phyloP scores from a whole-genome alignment of 371 early-diverging fungal genomes.

The Rhizopus arrhizus region DNA sequence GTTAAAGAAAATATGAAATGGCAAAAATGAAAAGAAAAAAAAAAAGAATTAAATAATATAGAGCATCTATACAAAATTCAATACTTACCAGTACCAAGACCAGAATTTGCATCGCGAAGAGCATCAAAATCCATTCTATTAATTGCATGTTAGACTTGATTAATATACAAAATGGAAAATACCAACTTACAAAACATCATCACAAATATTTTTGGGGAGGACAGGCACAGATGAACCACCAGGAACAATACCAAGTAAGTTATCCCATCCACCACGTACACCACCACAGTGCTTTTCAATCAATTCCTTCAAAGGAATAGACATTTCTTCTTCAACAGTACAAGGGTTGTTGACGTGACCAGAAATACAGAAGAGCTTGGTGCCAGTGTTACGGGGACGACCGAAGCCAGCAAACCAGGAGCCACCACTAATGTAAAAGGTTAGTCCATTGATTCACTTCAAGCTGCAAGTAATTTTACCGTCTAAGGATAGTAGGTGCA shows the following conservation, averaged over 20 bases:
- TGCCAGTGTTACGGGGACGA: slow-evolving; percentile 91
- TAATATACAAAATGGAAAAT: background rate
- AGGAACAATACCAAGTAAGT: slow-evolving; percentile 94
- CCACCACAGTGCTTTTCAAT: slow-evolving; percentile 98
- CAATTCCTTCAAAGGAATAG: slow-evolving; percentile 91
- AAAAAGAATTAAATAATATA: background rate
- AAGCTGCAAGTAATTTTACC: slow-evolving; percentile 32
- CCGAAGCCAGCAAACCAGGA: slow-evolving; percentile 95
- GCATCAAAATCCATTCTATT: slow-evolving; percentile 96
- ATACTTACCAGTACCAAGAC: slow-evolving; percentile 84
- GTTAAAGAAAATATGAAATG: background rate
- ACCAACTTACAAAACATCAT: slow-evolving; percentile 72
- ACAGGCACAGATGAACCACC: slow-evolving; percentile 97
- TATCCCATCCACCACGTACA: slow-evolving; percentile 97
- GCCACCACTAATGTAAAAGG: slow-evolving; percentile 65
- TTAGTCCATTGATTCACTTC: slow-evolving; percentile 28
- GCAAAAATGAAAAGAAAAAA: background rate
- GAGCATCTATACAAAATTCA: background rate
- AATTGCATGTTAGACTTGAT: background rate
- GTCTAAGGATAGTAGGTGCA: slow-evolving; percentile 93
- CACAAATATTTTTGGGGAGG: slow-evolving; percentile 84
- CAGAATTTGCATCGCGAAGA: slow-evolving; percentile 89
- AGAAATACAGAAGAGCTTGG: slow-evolving; percentile 96
- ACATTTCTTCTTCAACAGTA: slow-evolving; percentile 98
- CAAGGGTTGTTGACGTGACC: slow-evolving; percentile 98